A percentile compares a stretch with the other conserved stretches of the same genome.
These are phyloP conservation scores for Mucor irregularis DNA, from an alignment of 371 early-diverging fungal species.

Conservation along the genomic window DNA sequence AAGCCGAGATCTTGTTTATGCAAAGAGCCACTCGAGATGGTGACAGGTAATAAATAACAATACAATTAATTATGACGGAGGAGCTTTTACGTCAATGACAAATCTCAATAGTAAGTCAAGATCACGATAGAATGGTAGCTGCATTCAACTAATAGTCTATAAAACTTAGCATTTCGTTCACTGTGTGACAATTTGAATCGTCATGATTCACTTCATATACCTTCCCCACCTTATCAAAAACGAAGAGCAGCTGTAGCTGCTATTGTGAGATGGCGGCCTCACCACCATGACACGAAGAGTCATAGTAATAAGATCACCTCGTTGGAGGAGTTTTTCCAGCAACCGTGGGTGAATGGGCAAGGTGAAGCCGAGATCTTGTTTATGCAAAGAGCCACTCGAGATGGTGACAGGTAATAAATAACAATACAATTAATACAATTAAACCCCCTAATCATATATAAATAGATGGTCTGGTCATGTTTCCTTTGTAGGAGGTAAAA, in stretches of 20 bases:
- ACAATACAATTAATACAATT: neutral
- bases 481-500: conserved; percentile 75
- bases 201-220: conserved; percentile 19
- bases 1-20: conserved; percentile 67
- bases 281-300: neutral
- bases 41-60: conserved; percentile 51
- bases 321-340: conserved; percentile 31
- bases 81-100: no score
- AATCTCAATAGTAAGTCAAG: no score
- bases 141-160: no score
- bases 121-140: no score
- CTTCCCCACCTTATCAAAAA: conserved; percentile 36
- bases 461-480: conserved; percentile 73
- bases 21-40: conserved; percentile 60
- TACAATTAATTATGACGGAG: no score
- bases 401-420: conserved; percentile 56
- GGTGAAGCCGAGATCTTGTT: conserved; percentile 64
- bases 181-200: conserved; percentile 24
- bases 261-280: conserved; percentile 39
- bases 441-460: neutral
- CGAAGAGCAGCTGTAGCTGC: conserved; percentile 43
- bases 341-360: conserved; percentile 35
- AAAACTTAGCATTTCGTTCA: conserved; percentile 19
- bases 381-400: conserved; percentile 63
- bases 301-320: conserved; percentile 3